phyloP scores from a whole-genome alignment of 345 rosid species.

The Mercurialis annua region DNA sequence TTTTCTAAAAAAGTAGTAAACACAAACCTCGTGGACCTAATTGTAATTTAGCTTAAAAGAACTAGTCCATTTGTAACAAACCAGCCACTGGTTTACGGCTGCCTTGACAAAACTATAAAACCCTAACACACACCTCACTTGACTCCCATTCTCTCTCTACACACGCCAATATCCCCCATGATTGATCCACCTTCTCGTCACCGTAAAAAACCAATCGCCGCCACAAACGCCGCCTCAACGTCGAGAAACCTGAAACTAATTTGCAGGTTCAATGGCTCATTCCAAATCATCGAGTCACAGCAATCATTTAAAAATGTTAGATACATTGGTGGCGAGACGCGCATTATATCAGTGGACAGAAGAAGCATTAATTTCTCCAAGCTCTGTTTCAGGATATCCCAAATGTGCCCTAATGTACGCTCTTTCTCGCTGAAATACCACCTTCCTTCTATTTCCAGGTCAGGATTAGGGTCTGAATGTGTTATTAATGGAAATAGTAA shows the following conservation, averaged over 20 bases:
- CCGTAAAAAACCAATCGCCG: background rate
- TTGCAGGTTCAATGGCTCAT: slow-evolving; percentile 38
- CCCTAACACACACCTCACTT: background rate
- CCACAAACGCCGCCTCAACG: background rate
- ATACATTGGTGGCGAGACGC: slow-evolving; percentile 38
- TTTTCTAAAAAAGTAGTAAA: no score
- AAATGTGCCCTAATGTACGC: slow-evolving; percentile 19
- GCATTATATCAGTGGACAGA: slow-evolving; percentile 27
- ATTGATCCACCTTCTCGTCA: background rate
- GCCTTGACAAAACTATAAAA: background rate
- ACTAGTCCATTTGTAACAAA: background rate
- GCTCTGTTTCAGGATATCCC: slow-evolving; percentile 21
- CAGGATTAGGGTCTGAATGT: background rate
- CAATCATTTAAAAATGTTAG: slow-evolving; percentile 18
- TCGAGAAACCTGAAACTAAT: slow-evolving; percentile 27
- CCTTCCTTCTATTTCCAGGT: slow-evolving; percentile 9
- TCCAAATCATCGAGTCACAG: slow-evolving; percentile 19
- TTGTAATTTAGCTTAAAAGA: background rate
- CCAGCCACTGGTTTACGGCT: no score
- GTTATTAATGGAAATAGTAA: no score
- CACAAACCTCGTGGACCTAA: no score
- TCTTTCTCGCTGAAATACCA: slow-evolving; percentile 27
- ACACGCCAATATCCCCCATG: background rate
- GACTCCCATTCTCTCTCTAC: background rate
- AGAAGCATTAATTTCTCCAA: slow-evolving; percentile 19